Base-by-base conservation (phyloP, 768 basidiomycete species). In the Fistulinella prunicolor region DNA sequence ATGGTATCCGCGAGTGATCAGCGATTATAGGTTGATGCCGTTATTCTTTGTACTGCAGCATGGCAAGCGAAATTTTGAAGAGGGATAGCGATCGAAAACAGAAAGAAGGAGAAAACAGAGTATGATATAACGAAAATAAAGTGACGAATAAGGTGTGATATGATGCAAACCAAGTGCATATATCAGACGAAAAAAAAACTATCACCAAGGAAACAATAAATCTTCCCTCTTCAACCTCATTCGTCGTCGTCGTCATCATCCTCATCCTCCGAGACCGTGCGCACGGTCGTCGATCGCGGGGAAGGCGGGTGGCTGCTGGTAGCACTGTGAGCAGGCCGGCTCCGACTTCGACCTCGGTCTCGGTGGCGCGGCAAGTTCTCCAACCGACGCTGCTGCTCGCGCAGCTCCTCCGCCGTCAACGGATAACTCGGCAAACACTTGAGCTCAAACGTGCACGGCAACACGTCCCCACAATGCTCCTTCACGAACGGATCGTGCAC, bases 361-460 rank as follows among this genome's bases (percentile, higher is more conserved):
- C 13, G 62, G 22, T 46, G 52, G 12, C 52, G 50, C 19, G 42
- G 35, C 1, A 52, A 45, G 37, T 62, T 57, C 12, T 64, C 63
- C 29, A 53, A 36, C 21, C 77, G 63, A 16, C 55, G 67, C 42
- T 75, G 74, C 50, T 76, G 71, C 29, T 81, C 79, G 47, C 67
- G 66, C 21, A 73, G 44, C 62, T 85, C 83, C 42, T 75, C 66
- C 50, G 71, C 68, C 32, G 74, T 77, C 65, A 80, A 64, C 23
- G 73, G 68, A 54, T 77, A 77, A 29, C 70, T 66, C 36, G 60
- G 64, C 29, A 72, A 44, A 59, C 82, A 85, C 55, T 73, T 70
- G 47, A 89, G 56, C 54, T 81, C 77, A 54, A 84, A 80, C 44
- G 77, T 77, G 65, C 81, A 80, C 32, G 86, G 81, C 19, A 81